Evolutionary conservation across 345 rosid genomes (phyloP).

Genomic region (Hibiscus tridactylites): DNA sequence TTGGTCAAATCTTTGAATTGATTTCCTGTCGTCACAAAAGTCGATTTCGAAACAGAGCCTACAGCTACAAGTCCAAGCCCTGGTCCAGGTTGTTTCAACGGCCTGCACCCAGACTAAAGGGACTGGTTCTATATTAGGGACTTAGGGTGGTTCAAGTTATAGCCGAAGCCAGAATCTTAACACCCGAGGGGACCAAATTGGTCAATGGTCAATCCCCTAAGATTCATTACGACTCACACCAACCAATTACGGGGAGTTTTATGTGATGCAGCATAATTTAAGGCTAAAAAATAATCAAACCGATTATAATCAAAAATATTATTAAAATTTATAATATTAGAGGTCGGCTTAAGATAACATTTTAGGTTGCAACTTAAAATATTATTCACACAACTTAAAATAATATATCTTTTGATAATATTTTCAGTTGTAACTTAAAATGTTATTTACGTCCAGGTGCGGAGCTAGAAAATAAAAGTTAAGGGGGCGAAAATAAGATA

Average conservation of each 20-base stretch:
- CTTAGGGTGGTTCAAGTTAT: not conserved
- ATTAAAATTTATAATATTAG: no score
- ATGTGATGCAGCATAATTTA: no score
- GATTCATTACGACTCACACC: not conserved
- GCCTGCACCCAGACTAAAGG: conserved; percentile 7
- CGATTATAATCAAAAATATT: no score
- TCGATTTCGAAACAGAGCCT: not conserved
- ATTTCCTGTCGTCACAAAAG: not conserved
- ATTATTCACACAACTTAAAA: no score
- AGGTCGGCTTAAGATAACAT: no score
- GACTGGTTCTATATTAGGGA: not conserved
- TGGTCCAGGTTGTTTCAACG: not conserved
- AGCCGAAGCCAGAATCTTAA: not conserved
- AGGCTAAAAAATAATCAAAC: no score
- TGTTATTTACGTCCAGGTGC: no score
- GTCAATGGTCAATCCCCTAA: not conserved
- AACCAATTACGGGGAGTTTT: not conserved
- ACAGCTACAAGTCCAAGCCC: not conserved
- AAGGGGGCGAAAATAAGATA: no score
- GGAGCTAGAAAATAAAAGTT: no score
- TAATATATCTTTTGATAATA: no score
- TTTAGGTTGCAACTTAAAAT: no score
- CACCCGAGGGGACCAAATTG: not conserved
- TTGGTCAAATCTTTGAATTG: not conserved
- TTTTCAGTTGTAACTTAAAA: no score